Base-by-base conservation (phyloP, 805 yeast genomes). In the Pichia nanzhaoensis region DNA sequence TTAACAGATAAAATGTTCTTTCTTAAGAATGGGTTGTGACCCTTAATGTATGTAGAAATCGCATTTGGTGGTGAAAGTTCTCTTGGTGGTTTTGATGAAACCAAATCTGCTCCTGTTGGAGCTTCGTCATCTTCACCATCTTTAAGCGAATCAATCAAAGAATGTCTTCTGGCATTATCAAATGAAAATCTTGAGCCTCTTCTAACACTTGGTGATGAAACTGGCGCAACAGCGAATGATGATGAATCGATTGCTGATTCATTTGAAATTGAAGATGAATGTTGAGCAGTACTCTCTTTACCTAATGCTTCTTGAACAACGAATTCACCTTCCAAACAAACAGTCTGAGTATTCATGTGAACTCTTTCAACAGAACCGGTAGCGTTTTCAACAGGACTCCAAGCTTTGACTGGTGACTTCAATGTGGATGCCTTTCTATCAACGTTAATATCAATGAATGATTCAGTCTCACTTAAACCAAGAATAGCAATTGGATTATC, bases 361-460 rank as follows among this genome's bases (percentile, higher is more conserved):
- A 91, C 97, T 65, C 97, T 79, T 66, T 89, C 95, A 59, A 91
- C 84, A 58, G 88, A 82, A 51, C 97, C 97, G 49, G 70, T 74
- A 42, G 70, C 68, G 51, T 74, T 75, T 47, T 68, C 69, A 50
- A 80, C 75, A 50, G 82, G 82, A 44, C 82, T 72, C 77, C 80
- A 76, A 34, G 66, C 53, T 8, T 71, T 59, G 12, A 72, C 60
- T 35, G 68, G 62, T 38, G 61, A 51, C 52, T 66, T 67, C 48
- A 69, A 56, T 10, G 76, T 65, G n/a, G 69, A 56, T 43, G 67
- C 63, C 16, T 69, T 61, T 64, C 95, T 80, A 66, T 89, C 96
- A 54, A 86, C 66, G 60, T 89, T 95, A 48, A 91, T 68, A 65
- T 89, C 96, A 55, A 91, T 82, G 40, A 73, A 61, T 14, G 96